phyloP scores from a whole-genome alignment of 345 rosid species.

The Raphanus sativus region DNA sequence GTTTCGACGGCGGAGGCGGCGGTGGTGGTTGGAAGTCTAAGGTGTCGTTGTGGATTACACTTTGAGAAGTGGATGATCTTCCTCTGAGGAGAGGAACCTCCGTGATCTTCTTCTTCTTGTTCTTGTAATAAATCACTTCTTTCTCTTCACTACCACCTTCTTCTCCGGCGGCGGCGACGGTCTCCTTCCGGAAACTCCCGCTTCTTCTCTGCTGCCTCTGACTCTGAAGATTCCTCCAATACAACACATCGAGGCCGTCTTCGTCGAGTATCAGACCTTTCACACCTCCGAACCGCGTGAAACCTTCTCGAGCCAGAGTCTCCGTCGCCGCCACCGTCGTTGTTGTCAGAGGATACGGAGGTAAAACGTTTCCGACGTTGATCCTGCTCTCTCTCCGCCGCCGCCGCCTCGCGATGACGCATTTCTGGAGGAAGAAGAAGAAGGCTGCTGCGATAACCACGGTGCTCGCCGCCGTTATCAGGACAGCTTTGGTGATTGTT shows the following conservation, averaged over 20 bases:
- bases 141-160: conserved; percentile 37
- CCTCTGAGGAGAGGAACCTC: conserved; percentile 70
- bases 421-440: conserved; percentile 52
- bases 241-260: conserved; percentile 73
- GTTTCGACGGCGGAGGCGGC: neutral
- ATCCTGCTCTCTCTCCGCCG: conserved; percentile 38
- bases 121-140: conserved; percentile 22
- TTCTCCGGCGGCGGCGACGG: neutral
- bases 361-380: neutral
- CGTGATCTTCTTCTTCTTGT: conserved; percentile 38
- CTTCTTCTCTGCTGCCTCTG: conserved; percentile 39
- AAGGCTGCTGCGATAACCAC: conserved; percentile 46
- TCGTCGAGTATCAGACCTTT: conserved; percentile 69
- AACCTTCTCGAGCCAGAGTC: conserved; percentile 34
- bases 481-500: conserved; percentile 56
- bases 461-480: conserved; percentile 65
- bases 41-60: conserved; percentile 24
- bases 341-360: conserved; percentile 4
- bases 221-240: conserved; percentile 60
- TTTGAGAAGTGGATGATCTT: conserved; percentile 56
- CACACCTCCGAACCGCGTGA: conserved; percentile 45
- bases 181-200: conserved; percentile 33
- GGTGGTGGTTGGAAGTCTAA: conserved; percentile 25
- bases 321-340: neutral
- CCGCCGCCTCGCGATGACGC: conserved; percentile 40